Percentiles rank a stretch among this genome's conserved stretches.
Conservation (phyloP, 2,329 filamentous ascomycete species). For the Ophiosphaerella herpotricha region DNA sequence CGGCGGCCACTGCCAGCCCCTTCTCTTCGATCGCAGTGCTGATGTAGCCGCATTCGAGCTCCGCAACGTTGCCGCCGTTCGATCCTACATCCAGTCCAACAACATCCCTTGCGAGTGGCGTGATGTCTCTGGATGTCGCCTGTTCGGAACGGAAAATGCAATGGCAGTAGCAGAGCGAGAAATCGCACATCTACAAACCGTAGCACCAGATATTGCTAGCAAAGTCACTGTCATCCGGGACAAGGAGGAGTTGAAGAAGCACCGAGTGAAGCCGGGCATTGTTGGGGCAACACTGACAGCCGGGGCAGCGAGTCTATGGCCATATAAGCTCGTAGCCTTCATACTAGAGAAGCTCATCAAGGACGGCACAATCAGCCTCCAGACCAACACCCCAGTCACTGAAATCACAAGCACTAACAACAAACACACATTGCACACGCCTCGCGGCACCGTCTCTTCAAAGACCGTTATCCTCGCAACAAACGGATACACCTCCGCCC, state of each 20-base stretch:
- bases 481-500: slow-evolving; percentile 80
- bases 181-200: slow-evolving; percentile 56
- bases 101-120: slow-evolving; percentile 73
- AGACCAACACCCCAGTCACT: slow-evolving; percentile 71
- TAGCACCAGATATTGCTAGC: slow-evolving; percentile 61
- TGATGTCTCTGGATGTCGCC: slow-evolving; percentile 65
- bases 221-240: slow-evolving; percentile 48
- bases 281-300: slow-evolving; percentile 67
- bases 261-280: slow-evolving; percentile 56
- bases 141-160: slow-evolving; percentile 62
- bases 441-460: slow-evolving; percentile 68
- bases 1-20: slow-evolving; percentile 72
- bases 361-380: slow-evolving; percentile 66
- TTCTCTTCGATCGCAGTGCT: slow-evolving; percentile 64
- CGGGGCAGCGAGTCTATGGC: slow-evolving; percentile 73
- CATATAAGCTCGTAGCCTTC: slow-evolving; percentile 80
- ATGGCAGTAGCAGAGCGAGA: slow-evolving; percentile 58
- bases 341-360: slow-evolving; percentile 66
- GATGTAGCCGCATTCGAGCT: slow-evolving; percentile 74
- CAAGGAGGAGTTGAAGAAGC: slow-evolving; percentile 52
- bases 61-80: slow-evolving; percentile 66
- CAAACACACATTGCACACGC: slow-evolving; percentile 68
- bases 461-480: slow-evolving; percentile 74
- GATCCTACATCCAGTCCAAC: slow-evolving; percentile 60
- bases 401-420: slow-evolving; percentile 31